Base-by-base conservation (phyloP, 805 yeast genomes). In the Schizosaccharomyces pombe region DNA sequence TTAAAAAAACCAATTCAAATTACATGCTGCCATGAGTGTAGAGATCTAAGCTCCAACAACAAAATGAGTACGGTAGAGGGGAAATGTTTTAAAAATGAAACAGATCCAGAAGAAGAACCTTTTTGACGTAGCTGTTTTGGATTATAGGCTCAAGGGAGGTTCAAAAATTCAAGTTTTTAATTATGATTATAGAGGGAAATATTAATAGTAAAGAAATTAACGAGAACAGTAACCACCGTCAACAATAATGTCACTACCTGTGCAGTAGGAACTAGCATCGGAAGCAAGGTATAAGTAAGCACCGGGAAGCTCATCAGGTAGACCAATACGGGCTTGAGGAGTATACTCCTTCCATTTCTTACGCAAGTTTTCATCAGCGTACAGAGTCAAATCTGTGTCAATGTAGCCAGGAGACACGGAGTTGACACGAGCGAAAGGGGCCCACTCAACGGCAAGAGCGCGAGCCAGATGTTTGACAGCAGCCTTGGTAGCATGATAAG, bases 301-400 rank as follows among this genome's bases (percentile, higher is more conserved):
- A 40, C 94, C 94, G 14, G 75, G 78, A 57, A 84, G 71, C 65
- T 84, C 94, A 58, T 75, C 72, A 31, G 87, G 82, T 47, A 70
- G 65, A 24, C 80, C 91, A 63, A 81, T 78, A 65, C 94, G 77
- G 29, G 89, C 91, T 70, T 78, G 62, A 56, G 93, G 91, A n/a
- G 53, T 51, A 2, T 11, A 22, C 6, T 30, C 40, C 19, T 28
- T 32, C 78, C 78, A 74, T 40, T 64, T 63, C 8, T 64, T 63
- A 54, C 65, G 64, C 52, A 68, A 62, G 6, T 58, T 60, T 16
- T 72, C 70, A 9, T 70, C 58, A 14, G 62, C 63, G 31, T 65
- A 69, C 4, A 74, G 68, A 55, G 61, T 57, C 60, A 59, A 55
- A 43, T 55, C 59, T 11, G 83, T 79, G 64, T 77, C 79, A 67